These are phyloP conservation scores for Biscutella auriculata DNA, from an alignment of 441 rosid species.

Conservation along the genomic window DNA sequence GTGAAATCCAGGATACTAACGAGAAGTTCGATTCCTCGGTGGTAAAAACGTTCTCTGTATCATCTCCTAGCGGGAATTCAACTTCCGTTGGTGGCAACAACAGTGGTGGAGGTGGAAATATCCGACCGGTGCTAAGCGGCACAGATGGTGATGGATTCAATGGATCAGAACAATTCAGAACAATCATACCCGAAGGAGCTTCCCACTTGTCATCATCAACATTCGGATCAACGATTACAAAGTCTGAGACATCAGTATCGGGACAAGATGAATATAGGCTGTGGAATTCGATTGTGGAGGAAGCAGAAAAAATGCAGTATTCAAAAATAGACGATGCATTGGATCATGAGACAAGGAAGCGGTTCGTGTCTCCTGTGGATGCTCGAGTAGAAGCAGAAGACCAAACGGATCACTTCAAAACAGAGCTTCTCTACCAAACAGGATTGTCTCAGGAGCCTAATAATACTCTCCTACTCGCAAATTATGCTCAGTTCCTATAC, in stretches of 20 bases:
- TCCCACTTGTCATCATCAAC: constrained; percentile 46
- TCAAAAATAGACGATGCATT: constrained; percentile 29
- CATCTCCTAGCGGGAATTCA: constrained; percentile 35
- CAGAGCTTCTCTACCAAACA: constrained; percentile 48
- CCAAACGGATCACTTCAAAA: constrained; percentile 39
- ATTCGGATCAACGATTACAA: constrained; percentile 23
- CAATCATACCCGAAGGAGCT: constrained; percentile 33
- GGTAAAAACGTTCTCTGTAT: constrained; percentile 28
- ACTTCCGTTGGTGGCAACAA: constrained; percentile 41
- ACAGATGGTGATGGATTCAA: constrained; percentile 59
- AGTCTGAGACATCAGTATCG: constrained; percentile 33
- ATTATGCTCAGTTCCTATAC: constrained; percentile 82
- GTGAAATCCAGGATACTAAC: not conserved
- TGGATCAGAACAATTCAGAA: constrained; percentile 29
- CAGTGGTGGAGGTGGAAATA: constrained; percentile 61
- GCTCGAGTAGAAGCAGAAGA: constrained; percentile 45
- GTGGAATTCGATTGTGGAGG: constrained; percentile 64
- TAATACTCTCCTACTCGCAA: constrained; percentile 58
- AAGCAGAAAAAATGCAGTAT: constrained; percentile 47
- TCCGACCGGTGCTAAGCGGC: constrained; percentile 42
- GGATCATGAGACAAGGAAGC: constrained; percentile 42
- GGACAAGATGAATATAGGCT: constrained; percentile 41
- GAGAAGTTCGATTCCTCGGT: constrained; percentile 29
- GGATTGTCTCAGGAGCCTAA: constrained; percentile 46
- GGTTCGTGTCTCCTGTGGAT: constrained; percentile 46